Evolutionary conservation across 2,329 filamentous ascomycete species (phyloP).

Genomic region (Scedosporium dehoogii): DNA sequence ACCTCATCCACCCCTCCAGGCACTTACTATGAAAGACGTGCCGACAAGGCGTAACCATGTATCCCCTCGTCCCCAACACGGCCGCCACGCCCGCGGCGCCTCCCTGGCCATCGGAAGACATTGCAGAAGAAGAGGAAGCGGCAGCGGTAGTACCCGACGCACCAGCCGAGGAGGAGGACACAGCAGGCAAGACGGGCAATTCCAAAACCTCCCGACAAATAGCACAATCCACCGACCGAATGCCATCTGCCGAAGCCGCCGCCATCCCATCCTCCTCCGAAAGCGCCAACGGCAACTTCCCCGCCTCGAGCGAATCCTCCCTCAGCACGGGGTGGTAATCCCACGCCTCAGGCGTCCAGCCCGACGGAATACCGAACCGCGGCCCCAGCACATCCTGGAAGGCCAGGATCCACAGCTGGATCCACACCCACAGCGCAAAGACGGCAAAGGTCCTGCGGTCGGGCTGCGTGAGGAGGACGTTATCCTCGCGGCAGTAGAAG

Average conservation of each 20-base stretch:
- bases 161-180: constrained; percentile 12
- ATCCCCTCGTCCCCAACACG: constrained; percentile 68
- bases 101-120: constrained; percentile 16
- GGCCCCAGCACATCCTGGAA: constrained; percentile 81
- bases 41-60: constrained; percentile 96
- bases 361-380: constrained; percentile 68
- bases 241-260: not conserved
- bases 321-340: constrained; percentile 90
- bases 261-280: constrained; percentile 1
- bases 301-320: constrained; percentile 71
- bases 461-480: constrained; percentile 68
- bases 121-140: not conserved
- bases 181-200: constrained; percentile 65
- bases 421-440: constrained; percentile 67
- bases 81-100: constrained; percentile 49
- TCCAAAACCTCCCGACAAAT: constrained; percentile 91
- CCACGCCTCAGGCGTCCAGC: constrained; percentile 66
- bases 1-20: constrained; percentile 93
- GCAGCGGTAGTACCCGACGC: not conserved
- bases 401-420: constrained; percentile 69
- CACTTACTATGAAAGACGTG: constrained; percentile 93
- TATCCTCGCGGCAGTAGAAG: constrained; percentile 69
- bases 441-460: constrained; percentile 56
- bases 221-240: constrained; percentile 70
- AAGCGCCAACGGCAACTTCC: constrained; percentile 57